Base-by-base conservation (phyloP, 257 asterid genomes). In the Salvia splendens region DNA sequence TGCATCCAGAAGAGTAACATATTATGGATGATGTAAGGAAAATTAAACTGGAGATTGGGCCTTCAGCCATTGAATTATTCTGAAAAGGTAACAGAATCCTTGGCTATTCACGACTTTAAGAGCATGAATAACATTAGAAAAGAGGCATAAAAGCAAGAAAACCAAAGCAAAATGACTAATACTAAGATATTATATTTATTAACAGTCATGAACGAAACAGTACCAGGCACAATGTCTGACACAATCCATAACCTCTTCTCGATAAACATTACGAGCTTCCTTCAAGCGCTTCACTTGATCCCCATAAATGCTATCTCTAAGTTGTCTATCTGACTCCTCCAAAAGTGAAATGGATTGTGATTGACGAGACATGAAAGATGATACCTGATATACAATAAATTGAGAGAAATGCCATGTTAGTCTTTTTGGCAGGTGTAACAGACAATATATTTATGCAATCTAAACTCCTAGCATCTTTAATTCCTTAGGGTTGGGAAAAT, bases 201-300 rank as follows among this genome's bases (percentile, higher is more conserved):
- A 15, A 8, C 45, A 71, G 12, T 15, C 6, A 52, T 16, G 61
- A 54, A 60, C 41, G 72, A 40, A 63, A 57, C 11, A 73, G 64
- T 92, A 92, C 98, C 98, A 92, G 75, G 95, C 91, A 82, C 92
- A 87, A 79, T 87, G 97, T 81, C 98, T 81, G 79, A 89, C 89
- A 78, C 96, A 89, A 73, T 92, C 92, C 90, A 87, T 82, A 74
- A 85, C 88, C 82, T 89, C 96, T 83, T 92, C 98, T 42, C 96
- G 77, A 60, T 88, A 85, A 57, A 71, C 84, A 61, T 83, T 78
- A 12, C 96, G 93, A 76, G 89, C 88, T 79, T 89, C 98, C 86
- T 87, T 92, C 85, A 89, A 75, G 53, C 87, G 89, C 82, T 90
- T 92, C 72, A 84, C 84, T 73, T 85, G 88, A 56, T 86, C 98